Evolutionary conservation across 2,329 filamentous ascomycete species (phyloP).

Genomic region (Elsinoe australis): DNA sequence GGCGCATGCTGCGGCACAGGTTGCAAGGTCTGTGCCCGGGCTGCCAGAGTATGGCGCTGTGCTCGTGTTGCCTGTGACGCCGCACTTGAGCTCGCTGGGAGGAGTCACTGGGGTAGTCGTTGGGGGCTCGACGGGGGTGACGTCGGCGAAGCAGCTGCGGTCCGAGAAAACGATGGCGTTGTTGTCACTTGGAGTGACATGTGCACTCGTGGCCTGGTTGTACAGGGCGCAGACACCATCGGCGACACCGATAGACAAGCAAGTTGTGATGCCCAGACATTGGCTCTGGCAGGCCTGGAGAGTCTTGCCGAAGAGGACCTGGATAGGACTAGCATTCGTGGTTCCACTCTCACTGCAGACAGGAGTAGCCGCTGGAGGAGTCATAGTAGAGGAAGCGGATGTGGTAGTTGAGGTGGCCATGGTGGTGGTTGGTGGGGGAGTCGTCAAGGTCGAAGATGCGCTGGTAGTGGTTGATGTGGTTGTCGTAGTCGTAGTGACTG

Average conservation of each 20-base stretch:
- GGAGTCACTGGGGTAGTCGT: neutral
- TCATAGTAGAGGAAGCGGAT: neutral
- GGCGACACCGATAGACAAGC: neutral
- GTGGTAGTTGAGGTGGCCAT: neutral
- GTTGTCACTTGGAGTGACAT: neutral
- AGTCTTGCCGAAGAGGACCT: neutral
- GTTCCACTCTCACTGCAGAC: neutral
- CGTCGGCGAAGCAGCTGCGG: conserved; percentile 6
- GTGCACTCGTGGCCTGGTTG: neutral
- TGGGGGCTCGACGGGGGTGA: neutral
- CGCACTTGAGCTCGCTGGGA: neutral
- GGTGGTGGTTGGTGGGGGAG: neutral
- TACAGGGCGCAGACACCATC: conserved; percentile 3
- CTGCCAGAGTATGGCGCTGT: neutral
- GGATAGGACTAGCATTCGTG: neutral
- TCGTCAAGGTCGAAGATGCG: neutral
- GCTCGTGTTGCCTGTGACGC: neutral
- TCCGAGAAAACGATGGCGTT: conserved; percentile 6
- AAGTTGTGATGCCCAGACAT: neutral
- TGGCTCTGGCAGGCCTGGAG: neutral
- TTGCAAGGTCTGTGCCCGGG: neutral
- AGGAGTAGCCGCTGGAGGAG: conserved; percentile 1
- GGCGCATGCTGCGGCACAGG: neutral
- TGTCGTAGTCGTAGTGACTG: conserved; percentile 1
- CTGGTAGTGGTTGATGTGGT: conserved; percentile 1